Evolutionary conservation across 768 basidiomycete genomes (phyloP), one percentile per base, ranked within the genome.

Genomic region (Neoboletus subvelutipes): DNA sequence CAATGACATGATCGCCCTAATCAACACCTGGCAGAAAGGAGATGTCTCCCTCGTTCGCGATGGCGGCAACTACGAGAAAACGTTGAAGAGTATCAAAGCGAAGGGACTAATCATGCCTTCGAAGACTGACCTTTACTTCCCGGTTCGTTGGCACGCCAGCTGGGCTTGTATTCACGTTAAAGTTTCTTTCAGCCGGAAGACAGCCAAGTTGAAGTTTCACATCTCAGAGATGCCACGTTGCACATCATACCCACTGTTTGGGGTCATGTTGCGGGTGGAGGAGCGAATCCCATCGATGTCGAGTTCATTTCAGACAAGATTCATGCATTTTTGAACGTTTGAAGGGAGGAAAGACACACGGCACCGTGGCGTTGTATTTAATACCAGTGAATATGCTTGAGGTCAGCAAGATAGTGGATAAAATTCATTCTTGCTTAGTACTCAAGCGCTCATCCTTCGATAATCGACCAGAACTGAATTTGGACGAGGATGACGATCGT

Each of bases 51-150:
- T 67, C 33, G 62, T 83, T 20, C 71, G 73, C 15, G 75, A 82
- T 60, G 71, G 70, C 0, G 81, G 79, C 2, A 72, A 83, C 60
- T 73, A 81, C 29, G 71, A 66, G 45, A 75, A 71, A 36, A 72
- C 73, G 40, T 60, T 84, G 57, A 65, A 66, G 12, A 64, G 62
- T 17, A 80, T 85, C 64, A 78, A 78, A 57, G 80, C 81, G 1
- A 79, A 76, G 54, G 84, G 77, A 1, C 64, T 85, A 37, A 78
- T 85, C 34, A 83, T 85, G 81, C 84, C 83, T 20, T 78, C 76
- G 54, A 83, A 80, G 71, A 83, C 83, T 2, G 83, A 84, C 60
- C 66, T 85, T 39, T 84, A 83, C 64, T 85, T 85, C 65, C 77
- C 83, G 36, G 82, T 83, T 57, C 43, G 64, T 62, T 42, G 26